Conservation (phyloP, 495 filamentous ascomycete species). For the Aspergillus wentii region DNA sequence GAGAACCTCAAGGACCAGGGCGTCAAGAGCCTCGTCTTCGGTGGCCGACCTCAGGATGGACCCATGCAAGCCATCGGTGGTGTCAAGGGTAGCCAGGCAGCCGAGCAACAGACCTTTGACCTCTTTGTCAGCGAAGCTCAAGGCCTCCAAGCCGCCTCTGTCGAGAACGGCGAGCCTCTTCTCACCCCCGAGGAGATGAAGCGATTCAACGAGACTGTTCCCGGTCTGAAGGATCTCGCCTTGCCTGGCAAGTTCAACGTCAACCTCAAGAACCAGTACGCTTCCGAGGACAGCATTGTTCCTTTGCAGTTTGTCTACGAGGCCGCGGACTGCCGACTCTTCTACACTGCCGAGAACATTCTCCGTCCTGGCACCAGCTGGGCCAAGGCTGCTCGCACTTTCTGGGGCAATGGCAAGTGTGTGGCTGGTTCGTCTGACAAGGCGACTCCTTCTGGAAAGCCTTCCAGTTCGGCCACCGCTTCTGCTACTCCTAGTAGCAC, state of each 20-base stretch:
- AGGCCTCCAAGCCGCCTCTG: neutral
- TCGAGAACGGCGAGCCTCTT: conserved; percentile 3
- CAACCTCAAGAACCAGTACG: conserved; percentile 15
- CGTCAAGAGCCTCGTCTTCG: conserved; percentile 53
- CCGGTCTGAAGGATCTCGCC: neutral
- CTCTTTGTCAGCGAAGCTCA: neutral
- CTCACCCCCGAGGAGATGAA: conserved; percentile 22
- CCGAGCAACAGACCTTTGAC: neutral
- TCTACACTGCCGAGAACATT: conserved; percentile 21
- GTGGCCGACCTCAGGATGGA: conserved; percentile 49
- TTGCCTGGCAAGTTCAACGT: conserved; percentile 1
- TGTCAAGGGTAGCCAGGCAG: conserved; percentile 35
- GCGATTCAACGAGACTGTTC: neutral
- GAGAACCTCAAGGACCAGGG: conserved; percentile 45
- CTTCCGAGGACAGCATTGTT: conserved; percentile 2
- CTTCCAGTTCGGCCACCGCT: too few relatives aligned
- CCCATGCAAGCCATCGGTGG: conserved; percentile 59
- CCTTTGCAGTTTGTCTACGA: conserved; percentile 25
- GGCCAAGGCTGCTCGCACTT: conserved; percentile 14
- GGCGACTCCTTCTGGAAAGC: too few relatives aligned
- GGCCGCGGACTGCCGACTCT: conserved; percentile 24
- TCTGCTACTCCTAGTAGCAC: too few relatives aligned
- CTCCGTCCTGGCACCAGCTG: conserved; percentile 8
- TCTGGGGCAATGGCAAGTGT: conserved; percentile 12
- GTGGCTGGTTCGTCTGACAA: conserved; percentile 1